A percentile compares a stretch with the other conserved stretches of the same genome.
Evolutionary conservation across 768 basidiomycete genomes (phyloP).

Genomic region (Leccinum imitatum): DNA sequence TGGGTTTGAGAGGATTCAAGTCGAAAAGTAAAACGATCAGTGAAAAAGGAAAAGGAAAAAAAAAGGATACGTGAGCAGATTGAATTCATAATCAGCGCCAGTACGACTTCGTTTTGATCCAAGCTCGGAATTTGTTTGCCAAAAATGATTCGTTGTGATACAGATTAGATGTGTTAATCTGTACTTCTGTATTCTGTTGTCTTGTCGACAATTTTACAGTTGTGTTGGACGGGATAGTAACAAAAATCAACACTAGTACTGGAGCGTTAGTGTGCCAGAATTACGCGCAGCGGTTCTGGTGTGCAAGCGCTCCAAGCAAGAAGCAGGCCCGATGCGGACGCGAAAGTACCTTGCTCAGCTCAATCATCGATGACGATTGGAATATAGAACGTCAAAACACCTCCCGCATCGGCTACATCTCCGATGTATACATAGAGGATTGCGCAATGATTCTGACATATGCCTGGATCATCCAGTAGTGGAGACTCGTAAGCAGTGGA

Average conservation of each 20-base stretch:
- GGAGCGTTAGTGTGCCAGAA: no score
- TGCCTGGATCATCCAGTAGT: constrained; percentile 43
- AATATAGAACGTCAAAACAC: constrained; percentile 86
- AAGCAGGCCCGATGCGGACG: neutral
- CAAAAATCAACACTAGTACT: neutral
- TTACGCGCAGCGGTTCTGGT: neutral
- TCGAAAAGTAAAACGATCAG: neutral
- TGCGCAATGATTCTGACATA: constrained; percentile 80
- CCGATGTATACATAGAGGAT: constrained; percentile 91
- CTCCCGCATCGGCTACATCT: constrained; percentile 72
- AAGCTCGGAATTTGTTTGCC: constrained; percentile 10
- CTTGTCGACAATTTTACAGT: neutral
- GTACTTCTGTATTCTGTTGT: constrained; percentile 1
- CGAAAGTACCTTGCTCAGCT: constrained; percentile 16
- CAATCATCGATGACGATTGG: constrained; percentile 70
- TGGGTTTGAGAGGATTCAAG: constrained; percentile 31
- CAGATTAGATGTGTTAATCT: constrained; percentile 7
- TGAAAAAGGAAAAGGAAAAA: neutral
- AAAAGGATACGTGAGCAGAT: neutral
- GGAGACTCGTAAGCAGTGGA: neutral
- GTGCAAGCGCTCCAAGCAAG: neutral
- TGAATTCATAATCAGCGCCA: neutral
- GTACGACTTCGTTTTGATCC: neutral
- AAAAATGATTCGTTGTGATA: constrained; percentile 4
- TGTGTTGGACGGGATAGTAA: neutral